Conservation (phyloP, 192 early-diverging fungal species). For the Rhizoclosmatium sp. region DNA sequence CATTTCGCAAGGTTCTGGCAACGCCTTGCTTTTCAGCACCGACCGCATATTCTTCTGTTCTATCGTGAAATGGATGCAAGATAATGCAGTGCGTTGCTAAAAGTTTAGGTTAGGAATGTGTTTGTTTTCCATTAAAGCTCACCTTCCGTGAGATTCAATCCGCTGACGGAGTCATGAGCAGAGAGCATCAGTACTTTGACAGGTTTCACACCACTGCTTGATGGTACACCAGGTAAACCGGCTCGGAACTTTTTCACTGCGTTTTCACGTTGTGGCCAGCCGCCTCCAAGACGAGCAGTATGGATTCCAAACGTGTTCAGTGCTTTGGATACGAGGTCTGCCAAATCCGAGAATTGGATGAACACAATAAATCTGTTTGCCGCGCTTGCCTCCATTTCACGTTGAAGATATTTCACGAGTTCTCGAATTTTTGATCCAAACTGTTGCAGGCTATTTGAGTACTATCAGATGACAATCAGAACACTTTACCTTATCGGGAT, state of each 20-base stretch:
- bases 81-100: constrained; percentile 39
- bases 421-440: constrained; percentile 41
- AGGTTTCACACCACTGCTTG: not conserved
- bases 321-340: constrained; percentile 25
- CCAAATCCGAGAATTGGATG: constrained; percentile 31
- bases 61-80: constrained; percentile 29
- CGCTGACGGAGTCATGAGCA: constrained; percentile 39
- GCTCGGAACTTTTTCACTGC: constrained; percentile 21
- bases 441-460: not conserved
- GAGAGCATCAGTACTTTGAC: constrained; percentile 37
- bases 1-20: constrained; percentile 32
- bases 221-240: not conserved
- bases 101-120: not conserved
- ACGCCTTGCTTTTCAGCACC: constrained; percentile 37
- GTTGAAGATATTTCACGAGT: constrained; percentile 22
- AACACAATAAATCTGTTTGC: constrained; percentile 29
- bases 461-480: not conserved
- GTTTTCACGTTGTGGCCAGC: constrained; percentile 25
- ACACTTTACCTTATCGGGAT: constrained; percentile 1
- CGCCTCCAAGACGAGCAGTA: constrained; percentile 16
- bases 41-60: constrained; percentile 29
- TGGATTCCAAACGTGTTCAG: constrained; percentile 34
- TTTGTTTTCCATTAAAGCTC: not conserved
- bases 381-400: not conserved
- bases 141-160: constrained; percentile 43